Base-by-base conservation (phyloP, 305 asterid species). In the Solanum hybrid region DNA sequence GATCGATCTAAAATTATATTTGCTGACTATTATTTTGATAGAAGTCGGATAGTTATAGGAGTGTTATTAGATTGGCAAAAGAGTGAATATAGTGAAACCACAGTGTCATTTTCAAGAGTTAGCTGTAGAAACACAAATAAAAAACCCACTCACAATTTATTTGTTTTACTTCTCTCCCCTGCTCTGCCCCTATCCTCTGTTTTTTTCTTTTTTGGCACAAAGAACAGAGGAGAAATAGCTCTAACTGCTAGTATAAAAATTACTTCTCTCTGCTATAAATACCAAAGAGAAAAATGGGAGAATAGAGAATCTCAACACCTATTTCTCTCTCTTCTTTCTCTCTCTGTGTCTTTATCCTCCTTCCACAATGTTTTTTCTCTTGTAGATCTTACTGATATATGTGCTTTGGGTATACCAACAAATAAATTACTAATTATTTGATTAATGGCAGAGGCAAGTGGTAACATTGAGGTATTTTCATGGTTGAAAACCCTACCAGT, bases 401-500 rank as follows among this genome's bases (percentile, higher is more conserved):
- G 72, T 64, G 72, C 26, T 64, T 64, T 8, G 26, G 71, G 94
- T 98, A 94, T 96, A 71, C 77, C 32, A 90, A 66, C 46, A 78
- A 56, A 82, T 60, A 72, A 75, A 77, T 88, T 71, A 27, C 17
- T 64, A 64, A 64, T 64, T 64, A 64, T 71, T 71, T 46, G 88
- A 72, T 85, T 77, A 93, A 95, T 96, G 99, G 98, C 96, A 86
- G 95, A 93, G n/a, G 96, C 93, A 81, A 92, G 91, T 91, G 94
- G 94, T 85, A 94, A 85, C 91, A 91, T 94, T 29, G 99, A 98
- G 91, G 98, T 95, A 40, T 89, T 93, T 16, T 91, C 97, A 87
- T 98, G 99, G 99, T 95, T 98, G 79, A 97, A 95, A 93, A 94
- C 97, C 76, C 93, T 98, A 93, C 98, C 99, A 26, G 94, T 95